These are phyloP conservation scores for Cordyceps farinosa DNA, from an alignment of 2,329 filamentous ascomycete genomes.

Conservation along the genomic window DNA sequence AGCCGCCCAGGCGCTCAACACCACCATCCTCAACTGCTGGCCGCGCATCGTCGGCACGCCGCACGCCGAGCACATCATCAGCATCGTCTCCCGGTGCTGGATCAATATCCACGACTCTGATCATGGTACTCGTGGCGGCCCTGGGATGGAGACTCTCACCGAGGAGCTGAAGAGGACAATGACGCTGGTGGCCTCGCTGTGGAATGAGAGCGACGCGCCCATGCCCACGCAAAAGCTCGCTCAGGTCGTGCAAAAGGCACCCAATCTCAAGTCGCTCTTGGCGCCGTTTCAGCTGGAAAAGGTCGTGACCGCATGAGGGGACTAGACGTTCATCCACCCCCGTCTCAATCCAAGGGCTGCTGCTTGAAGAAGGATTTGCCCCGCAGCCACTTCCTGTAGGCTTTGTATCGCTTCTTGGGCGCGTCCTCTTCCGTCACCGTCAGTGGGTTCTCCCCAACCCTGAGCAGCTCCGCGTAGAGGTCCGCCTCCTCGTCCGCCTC, in stretches of 20 bases:
- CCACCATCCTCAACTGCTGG: constrained; percentile 62
- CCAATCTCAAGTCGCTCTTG: constrained; percentile 25
- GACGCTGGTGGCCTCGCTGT: constrained; percentile 31
- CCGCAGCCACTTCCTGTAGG: constrained; percentile 89
- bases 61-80: constrained; percentile 62
- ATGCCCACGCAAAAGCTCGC: constrained; percentile 4
- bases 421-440: constrained; percentile 85
- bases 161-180: constrained; percentile 33
- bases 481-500: constrained; percentile 37
- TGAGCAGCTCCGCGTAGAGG: constrained; percentile 74
- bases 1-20: constrained; percentile 51
- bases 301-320: neutral
- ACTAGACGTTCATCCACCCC: too few species aligned
- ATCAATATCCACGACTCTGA: constrained; percentile 46
- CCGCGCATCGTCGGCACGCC: constrained; percentile 54
- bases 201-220: constrained; percentile 17
- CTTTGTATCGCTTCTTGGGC: constrained; percentile 92
- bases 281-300: neutral
- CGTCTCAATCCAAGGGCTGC: constrained; percentile 56
- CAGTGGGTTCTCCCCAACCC: constrained; percentile 75
- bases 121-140: neutral
- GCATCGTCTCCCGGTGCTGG: constrained; percentile 61
- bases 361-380: constrained; percentile 98
- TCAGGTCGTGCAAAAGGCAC: constrained; percentile 19
- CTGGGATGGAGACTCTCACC: constrained; percentile 25